A percentile compares a stretch with the other conserved stretches of the same genome.
phyloP scores from a whole-genome alignment of 1,284 basidiomycete genomes.

The Trichosporon faecale region DNA sequence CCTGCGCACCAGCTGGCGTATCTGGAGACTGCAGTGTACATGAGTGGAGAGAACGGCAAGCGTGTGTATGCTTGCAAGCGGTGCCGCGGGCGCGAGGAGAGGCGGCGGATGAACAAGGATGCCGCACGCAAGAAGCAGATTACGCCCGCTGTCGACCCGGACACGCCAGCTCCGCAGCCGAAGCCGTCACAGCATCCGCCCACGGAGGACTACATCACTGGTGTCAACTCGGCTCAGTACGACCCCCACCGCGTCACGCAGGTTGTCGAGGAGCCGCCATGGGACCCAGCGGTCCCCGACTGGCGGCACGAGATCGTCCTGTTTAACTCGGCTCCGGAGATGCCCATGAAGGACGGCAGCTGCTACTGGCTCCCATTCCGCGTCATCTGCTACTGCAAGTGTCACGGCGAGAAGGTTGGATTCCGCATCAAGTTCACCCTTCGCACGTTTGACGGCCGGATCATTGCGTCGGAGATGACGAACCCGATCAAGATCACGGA shows the following conservation, averaged over 20 bases:
- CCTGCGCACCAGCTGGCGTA: slow-evolving; percentile 40
- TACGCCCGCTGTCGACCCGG: slow-evolving; percentile 34
- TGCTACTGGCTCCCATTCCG: slow-evolving; percentile 80
- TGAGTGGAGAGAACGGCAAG: slow-evolving; percentile 43
- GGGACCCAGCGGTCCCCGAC: slow-evolving; percentile 42
- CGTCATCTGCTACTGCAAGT: slow-evolving; percentile 98
- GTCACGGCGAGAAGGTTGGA: slow-evolving; percentile 95
- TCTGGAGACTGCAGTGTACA: slow-evolving; percentile 50
- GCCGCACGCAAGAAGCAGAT: slow-evolving; percentile 40
- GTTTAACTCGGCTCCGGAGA: slow-evolving; percentile 90
- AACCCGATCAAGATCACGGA: slow-evolving; percentile 99
- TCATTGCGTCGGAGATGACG: slow-evolving; percentile 79
- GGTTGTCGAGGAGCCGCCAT: slow-evolving; percentile 45
- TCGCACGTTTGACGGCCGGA: slow-evolving; percentile 72
- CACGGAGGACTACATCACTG: slow-evolving; percentile 42
- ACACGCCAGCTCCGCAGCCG: slow-evolving; percentile 19
- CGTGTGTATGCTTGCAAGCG: slow-evolving; percentile 73
- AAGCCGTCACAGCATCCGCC: slow-evolving; percentile 27
- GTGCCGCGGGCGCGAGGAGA: slow-evolving; percentile 77
- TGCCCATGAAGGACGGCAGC: slow-evolving; percentile 85
- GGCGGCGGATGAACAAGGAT: slow-evolving; percentile 48
- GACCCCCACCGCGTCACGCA: slow-evolving; percentile 41
- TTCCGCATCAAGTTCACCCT: slow-evolving; percentile 89
- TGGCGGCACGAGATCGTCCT: slow-evolving; percentile 70
- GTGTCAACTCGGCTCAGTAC: slow-evolving; percentile 42